Evolutionary conservation across 371 early-diverging fungal species (phyloP).

Genomic region (Actinomortierella wolfii): DNA sequence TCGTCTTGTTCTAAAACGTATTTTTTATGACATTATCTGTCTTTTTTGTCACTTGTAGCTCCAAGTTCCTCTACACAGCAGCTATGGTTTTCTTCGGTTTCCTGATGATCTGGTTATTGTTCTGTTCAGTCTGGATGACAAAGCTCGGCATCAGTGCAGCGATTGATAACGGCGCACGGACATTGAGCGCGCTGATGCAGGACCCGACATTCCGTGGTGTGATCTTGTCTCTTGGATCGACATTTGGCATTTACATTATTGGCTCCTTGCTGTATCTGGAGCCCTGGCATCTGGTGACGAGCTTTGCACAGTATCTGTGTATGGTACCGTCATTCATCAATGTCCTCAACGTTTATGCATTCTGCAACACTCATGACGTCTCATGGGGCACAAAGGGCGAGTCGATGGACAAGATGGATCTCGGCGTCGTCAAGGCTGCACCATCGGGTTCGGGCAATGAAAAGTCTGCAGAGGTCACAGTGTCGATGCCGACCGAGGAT

Average conservation of each 20-base stretch:
- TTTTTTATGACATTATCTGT: constrained; percentile 28
- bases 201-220: constrained; percentile 78
- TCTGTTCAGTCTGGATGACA: constrained; percentile 62
- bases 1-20: constrained; percentile 1
- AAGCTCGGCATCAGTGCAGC: constrained; percentile 49
- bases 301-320: constrained; percentile 85
- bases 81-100: constrained; percentile 73
- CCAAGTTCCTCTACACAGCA: constrained; percentile 65
- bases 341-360: constrained; percentile 92
- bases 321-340: constrained; percentile 85
- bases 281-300: constrained; percentile 96
- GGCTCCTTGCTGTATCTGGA: constrained; percentile 80
- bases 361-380: constrained; percentile 93
- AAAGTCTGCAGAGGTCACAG: constrained; percentile 43
- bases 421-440: constrained; percentile 29
- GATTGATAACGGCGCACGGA: constrained; percentile 28
- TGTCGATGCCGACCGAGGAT: constrained; percentile 43
- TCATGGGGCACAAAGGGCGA: constrained; percentile 96
- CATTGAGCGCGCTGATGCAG: constrained; percentile 17
- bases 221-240: constrained; percentile 79
- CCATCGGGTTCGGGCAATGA: constrained; percentile 22
- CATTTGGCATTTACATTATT: constrained; percentile 83
- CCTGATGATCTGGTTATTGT: constrained; percentile 79
- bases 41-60: constrained; percentile 40
- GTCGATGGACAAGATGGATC: constrained; percentile 44